A percentile compares a stretch with the other conserved stretches of the same genome.
Evolutionary conservation across 225 moss, liverwort and hornwort genomes (phyloP).

Genomic region (Sphagnum tenellum): DNA sequence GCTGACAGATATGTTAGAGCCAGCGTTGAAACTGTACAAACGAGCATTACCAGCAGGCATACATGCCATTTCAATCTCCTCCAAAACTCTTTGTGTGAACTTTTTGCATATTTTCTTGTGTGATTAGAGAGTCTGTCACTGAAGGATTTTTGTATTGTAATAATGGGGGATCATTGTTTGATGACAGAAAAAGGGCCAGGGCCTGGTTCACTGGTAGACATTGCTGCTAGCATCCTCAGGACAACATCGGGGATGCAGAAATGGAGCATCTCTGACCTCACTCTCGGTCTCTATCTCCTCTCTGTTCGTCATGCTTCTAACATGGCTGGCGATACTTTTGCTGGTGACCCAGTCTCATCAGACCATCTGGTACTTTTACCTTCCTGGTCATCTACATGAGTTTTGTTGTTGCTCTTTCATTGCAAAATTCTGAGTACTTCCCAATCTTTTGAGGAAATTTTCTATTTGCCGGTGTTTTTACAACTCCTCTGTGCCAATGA

Average conservation of each 20-base stretch:
- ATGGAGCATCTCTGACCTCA: constrained; percentile 86
- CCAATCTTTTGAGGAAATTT: not conserved
- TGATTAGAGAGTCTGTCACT: too few species aligned
- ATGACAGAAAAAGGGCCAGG: constrained; percentile 40
- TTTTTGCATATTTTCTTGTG: too few species aligned
- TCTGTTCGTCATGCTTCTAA: constrained; percentile 79
- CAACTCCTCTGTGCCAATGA: too few species aligned
- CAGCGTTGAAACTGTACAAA: constrained; percentile 46
- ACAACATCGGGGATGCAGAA: constrained; percentile 87
- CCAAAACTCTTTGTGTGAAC: too few species aligned
- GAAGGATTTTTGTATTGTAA: too few species aligned
- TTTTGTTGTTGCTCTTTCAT: not conserved
- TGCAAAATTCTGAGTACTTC: not conserved
- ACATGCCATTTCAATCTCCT: constrained; percentile 7
- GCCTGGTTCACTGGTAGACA: constrained; percentile 57
- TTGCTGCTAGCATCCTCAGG: constrained; percentile 66
- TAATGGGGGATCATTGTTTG: not conserved
- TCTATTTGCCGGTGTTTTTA: too few species aligned
- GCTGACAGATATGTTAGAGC: constrained; percentile 41
- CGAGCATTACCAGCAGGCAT: constrained; percentile 62
- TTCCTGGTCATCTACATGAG: too few species aligned
- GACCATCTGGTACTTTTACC: constrained; percentile 13
- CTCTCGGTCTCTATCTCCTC: constrained; percentile 87
- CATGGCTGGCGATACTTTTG: constrained; percentile 58
- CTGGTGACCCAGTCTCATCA: constrained; percentile 58